phyloP scores from a whole-genome alignment of 371 early-diverging fungal species.

The Mucor velutinosus region DNA sequence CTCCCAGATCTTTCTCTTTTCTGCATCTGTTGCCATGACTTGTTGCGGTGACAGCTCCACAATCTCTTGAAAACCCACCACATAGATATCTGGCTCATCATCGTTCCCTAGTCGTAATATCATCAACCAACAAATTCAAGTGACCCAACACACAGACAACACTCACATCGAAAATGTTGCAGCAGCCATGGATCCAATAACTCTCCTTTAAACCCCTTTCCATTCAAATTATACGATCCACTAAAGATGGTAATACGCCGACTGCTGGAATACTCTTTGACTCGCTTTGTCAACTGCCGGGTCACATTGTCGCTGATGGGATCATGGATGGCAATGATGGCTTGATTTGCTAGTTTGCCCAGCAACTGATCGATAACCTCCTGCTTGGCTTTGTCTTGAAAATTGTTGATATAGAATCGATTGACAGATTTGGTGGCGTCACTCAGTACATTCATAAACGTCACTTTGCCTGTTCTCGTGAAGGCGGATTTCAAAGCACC shows the following conservation, averaged over 20 bases:
- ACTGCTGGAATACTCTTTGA: slow-evolving; percentile 57
- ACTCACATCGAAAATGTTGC: slow-evolving; percentile 51
- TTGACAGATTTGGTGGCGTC: slow-evolving; percentile 93
- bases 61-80: slow-evolving; percentile 93
- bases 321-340: slow-evolving; percentile 58
- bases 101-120: slow-evolving; percentile 22
- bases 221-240: slow-evolving; percentile 94
- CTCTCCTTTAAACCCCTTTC: slow-evolving; percentile 70
- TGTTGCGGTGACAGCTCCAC: slow-evolving; percentile 89
- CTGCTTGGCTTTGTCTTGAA: slow-evolving; percentile 89
- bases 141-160: neutral
- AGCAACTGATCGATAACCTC: slow-evolving; percentile 88
- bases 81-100: slow-evolving; percentile 78
- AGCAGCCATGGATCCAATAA: slow-evolving; percentile 69
- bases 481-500: slow-evolving; percentile 94
- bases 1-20: slow-evolving; percentile 67
- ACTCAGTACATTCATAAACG: slow-evolving; percentile 81
- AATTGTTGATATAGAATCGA: slow-evolving; percentile 91
- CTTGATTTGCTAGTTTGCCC: slow-evolving; percentile 62
- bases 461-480: slow-evolving; percentile 89
- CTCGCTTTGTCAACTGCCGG: slow-evolving; percentile 50
- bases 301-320: slow-evolving; percentile 65
- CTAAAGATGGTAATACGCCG: slow-evolving; percentile 65
- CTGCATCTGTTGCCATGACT: slow-evolving; percentile 80
- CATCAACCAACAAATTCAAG: neutral